Percentiles rank a stretch among this genome's conserved stretches.
phyloP scores from a whole-genome alignment of 2,329 filamentous ascomycete species.

The Aschersonia sp. region DNA sequence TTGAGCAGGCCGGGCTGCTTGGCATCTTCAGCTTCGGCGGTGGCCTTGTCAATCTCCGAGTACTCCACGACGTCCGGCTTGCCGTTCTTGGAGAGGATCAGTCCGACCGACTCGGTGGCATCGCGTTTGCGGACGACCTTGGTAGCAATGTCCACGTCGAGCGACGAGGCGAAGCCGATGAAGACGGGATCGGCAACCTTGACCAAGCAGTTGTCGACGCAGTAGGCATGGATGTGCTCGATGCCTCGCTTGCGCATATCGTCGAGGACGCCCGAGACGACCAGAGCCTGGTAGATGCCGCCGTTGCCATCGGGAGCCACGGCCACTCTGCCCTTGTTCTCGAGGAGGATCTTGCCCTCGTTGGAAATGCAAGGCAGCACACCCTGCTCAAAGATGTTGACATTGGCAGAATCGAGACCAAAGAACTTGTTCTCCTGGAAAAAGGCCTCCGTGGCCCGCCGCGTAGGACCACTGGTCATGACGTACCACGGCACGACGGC shows the following conservation, averaged over 20 bases:
- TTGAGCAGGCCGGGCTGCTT: constrained; percentile 72
- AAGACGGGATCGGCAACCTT: constrained; percentile 96
- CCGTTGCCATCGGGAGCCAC: constrained; percentile 96
- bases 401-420: constrained; percentile 70
- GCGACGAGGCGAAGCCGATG: constrained; percentile 79
- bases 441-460: constrained; percentile 82
- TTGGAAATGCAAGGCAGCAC: constrained; percentile 94
- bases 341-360: constrained; percentile 91
- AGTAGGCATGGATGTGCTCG: constrained; percentile 93
- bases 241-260: constrained; percentile 85
- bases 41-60: constrained; percentile 82
- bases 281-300: constrained; percentile 84
- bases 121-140: constrained; percentile 99
- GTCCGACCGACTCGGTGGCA: constrained; percentile 85
- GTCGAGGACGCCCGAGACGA: constrained; percentile 63
- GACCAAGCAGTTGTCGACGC: constrained; percentile 98
- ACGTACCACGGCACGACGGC: constrained; percentile 91
- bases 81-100: constrained; percentile 90
- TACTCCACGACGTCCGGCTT: constrained; percentile 97
- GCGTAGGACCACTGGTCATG: constrained; percentile 95
- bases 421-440: constrained; percentile 87
- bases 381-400: constrained; percentile 91
- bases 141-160: constrained; percentile 87
- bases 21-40: constrained; percentile 76
- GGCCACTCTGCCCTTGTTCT: constrained; percentile 78